Evolutionary conservation across 345 rosid species (phyloP).

Genomic region (Ceriops tagal): DNA sequence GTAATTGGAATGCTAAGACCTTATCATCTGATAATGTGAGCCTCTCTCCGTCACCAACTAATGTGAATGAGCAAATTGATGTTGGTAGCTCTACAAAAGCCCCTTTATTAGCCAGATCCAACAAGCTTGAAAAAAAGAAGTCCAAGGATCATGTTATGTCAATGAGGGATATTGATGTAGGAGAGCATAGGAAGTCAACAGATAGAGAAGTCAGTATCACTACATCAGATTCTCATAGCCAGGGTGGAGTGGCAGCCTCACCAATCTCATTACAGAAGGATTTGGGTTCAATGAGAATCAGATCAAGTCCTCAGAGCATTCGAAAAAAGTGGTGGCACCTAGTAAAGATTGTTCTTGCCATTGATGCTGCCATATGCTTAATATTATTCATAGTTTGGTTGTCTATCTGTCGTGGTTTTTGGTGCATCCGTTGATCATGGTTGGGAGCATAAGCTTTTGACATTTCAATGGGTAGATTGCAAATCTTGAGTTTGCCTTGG

Average conservation of each 20-base stretch:
- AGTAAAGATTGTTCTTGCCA: constrained; percentile 66
- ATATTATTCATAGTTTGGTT: constrained; percentile 66
- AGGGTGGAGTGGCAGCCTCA: constrained; percentile 35
- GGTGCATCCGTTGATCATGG: constrained; percentile 35
- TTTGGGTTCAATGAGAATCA: constrained; percentile 52
- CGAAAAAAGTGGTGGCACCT: constrained; percentile 70
- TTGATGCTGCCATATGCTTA: constrained; percentile 71
- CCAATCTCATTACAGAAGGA: constrained; percentile 55
- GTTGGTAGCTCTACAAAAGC: constrained; percentile 55
- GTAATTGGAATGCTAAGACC: constrained; percentile 36
- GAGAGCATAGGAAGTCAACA: constrained; percentile 53
- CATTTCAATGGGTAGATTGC: too few species aligned
- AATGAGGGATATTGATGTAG: constrained; percentile 59
- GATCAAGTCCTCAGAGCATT: constrained; percentile 51
- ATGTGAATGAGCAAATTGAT: constrained; percentile 44
- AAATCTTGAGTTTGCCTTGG: too few species aligned
- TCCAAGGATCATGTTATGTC: constrained; percentile 57
- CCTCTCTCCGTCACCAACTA: constrained; percentile 46
- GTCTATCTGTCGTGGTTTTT: constrained; percentile 51
- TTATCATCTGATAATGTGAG: constrained; percentile 23
- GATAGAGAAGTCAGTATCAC: constrained; percentile 42
- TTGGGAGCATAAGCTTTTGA: not conserved
- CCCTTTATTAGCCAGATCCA: constrained; percentile 60
- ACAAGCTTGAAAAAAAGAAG: constrained; percentile 68
- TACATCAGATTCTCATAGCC: constrained; percentile 35